Evolutionary conservation across 768 basidiomycete genomes (phyloP).

Genomic region (Boletus patriciae): DNA sequence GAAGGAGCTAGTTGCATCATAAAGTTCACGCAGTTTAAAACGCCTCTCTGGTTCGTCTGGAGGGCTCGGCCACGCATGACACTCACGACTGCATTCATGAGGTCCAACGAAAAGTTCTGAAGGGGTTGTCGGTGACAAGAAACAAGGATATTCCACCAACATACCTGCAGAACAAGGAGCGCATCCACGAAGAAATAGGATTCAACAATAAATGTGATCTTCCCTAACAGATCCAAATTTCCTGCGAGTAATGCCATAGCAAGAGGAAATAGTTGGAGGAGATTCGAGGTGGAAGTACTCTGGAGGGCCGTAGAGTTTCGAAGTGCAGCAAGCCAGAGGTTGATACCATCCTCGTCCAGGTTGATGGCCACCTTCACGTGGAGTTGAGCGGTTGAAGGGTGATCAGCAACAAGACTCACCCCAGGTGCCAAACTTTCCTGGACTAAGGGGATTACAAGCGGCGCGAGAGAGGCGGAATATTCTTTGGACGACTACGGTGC

Average conservation of each 20-base stretch:
- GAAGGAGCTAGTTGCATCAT: constrained; percentile 66
- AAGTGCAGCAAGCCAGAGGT: constrained; percentile 71
- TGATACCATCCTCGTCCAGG: constrained; percentile 76
- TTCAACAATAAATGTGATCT: constrained; percentile 64
- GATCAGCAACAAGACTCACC: constrained; percentile 35
- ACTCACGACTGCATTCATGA: constrained; percentile 57
- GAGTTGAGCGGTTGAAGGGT: neutral
- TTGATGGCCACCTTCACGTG: constrained; percentile 55
- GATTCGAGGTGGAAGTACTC: constrained; percentile 46
- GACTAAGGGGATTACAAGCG: constrained; percentile 62
- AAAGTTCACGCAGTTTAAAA: constrained; percentile 59
- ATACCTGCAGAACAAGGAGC: constrained; percentile 59
- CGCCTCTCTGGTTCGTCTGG: constrained; percentile 56
- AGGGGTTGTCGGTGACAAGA: neutral
- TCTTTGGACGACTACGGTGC: constrained; percentile 61
- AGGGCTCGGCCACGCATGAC: constrained; percentile 52
- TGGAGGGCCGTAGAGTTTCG: constrained; percentile 60
- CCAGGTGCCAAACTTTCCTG: constrained; percentile 60
- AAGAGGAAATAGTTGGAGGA: constrained; percentile 66
- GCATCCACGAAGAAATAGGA: constrained; percentile 80
- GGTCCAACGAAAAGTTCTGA: constrained; percentile 53
- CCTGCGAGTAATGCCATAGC: constrained; percentile 57
- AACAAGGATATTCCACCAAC: constrained; percentile 10
- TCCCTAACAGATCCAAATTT: constrained; percentile 76
- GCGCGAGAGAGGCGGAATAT: constrained; percentile 53